phyloP scores from a whole-genome alignment of 352 stramenopile species.

The Globisporangium irregulare region DNA sequence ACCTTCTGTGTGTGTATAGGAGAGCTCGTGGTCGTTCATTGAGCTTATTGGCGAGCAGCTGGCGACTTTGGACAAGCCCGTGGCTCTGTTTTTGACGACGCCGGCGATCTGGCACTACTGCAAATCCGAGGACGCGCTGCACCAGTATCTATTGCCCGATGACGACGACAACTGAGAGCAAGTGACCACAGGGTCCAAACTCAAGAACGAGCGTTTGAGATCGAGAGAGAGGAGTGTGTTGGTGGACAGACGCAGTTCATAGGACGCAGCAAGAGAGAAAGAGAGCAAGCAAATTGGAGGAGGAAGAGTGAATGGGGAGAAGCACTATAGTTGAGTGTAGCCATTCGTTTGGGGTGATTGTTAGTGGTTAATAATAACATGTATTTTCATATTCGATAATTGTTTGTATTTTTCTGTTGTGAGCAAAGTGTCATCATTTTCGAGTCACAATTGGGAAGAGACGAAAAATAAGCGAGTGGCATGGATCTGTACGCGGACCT shows the following conservation, averaged over 20 bases:
- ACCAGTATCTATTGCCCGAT: constrained; percentile 75
- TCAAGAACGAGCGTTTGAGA: not conserved
- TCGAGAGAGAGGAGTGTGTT: not conserved
- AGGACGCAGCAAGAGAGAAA: constrained; percentile 1
- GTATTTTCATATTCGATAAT: not conserved
- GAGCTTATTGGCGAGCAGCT: constrained; percentile 77
- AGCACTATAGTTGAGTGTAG: not conserved
- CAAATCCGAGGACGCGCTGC: constrained; percentile 73
- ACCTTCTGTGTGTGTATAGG: constrained; percentile 26
- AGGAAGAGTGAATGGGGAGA: not conserved
- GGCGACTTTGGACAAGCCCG: constrained; percentile 52
- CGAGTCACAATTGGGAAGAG: not conserved
- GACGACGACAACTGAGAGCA: constrained; percentile 46
- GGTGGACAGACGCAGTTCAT: not conserved
- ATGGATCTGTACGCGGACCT: constrained; percentile 85
- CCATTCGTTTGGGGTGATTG: not conserved
- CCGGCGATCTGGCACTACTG: constrained; percentile 84
- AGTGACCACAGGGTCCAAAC: not conserved
- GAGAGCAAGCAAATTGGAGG: not conserved
- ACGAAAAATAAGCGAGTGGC: not conserved
- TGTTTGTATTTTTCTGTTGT: not conserved
- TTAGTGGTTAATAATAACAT: constrained; percentile 5
- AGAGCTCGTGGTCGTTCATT: constrained; percentile 81
- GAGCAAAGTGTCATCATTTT: not conserved
- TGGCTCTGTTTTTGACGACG: constrained; percentile 63